Evolutionary conservation across 805 yeast species (phyloP).

Genomic region (Kuraishia capsulata): DNA sequence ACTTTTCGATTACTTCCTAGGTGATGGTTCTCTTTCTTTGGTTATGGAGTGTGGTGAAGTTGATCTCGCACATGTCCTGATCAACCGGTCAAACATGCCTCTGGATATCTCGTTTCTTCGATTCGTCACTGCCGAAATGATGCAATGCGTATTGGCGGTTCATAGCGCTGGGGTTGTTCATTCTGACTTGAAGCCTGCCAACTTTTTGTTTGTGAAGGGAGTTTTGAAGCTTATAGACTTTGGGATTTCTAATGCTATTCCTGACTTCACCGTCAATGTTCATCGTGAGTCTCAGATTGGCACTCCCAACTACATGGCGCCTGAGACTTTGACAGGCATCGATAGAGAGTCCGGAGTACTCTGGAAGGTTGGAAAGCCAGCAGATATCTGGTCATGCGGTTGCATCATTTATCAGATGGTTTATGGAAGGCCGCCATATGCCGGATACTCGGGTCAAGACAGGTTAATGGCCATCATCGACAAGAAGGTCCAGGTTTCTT

Average conservation of each 20-base stretch:
- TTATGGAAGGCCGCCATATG: conserved; percentile 90
- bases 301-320: conserved; percentile 97
- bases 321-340: conserved; percentile 57
- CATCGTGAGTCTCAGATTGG: conserved; percentile 90
- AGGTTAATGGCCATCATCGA: conserved; percentile 79
- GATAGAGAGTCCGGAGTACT: conserved; percentile 19
- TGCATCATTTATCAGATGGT: conserved; percentile 94
- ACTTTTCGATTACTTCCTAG: conserved; percentile 65
- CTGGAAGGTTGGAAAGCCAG: conserved; percentile 85
- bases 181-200: conserved; percentile 46
- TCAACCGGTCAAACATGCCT: conserved; percentile 37
- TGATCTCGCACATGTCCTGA: conserved; percentile 76
- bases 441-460: conserved; percentile 64
- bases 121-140: conserved; percentile 68
- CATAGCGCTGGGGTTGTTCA: conserved; percentile 75
- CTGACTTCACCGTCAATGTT: conserved; percentile 84
- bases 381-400: conserved; percentile 98
- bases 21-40: conserved; percentile 52
- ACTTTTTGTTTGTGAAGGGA: conserved; percentile 76
- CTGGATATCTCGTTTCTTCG: conserved; percentile 71
- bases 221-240: conserved; percentile 84
- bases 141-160: conserved; percentile 80
- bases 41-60: conserved; percentile 95
- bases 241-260: conserved; percentile 92
- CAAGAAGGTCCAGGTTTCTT: conserved; percentile 64